These are phyloP conservation scores for Lupinus albus DNA, from an alignment of 306 rosid species.

Conservation along the genomic window DNA sequence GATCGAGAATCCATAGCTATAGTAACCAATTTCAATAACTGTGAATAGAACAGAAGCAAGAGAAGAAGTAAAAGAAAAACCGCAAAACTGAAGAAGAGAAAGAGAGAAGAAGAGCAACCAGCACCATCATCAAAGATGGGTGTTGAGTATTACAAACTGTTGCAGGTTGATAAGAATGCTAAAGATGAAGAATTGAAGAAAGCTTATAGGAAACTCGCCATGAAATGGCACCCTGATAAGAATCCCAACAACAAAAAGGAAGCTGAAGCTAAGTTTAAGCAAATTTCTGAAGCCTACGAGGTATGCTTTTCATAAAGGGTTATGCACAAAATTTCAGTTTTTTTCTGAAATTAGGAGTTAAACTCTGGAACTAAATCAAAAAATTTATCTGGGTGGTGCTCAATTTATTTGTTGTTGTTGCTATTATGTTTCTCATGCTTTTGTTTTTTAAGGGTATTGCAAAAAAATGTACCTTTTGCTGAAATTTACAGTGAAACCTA, in stretches of 20 bases:
- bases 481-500: neutral
- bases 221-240: constrained; percentile 86
- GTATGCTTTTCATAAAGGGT: constrained; percentile 2
- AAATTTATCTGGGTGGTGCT: constrained; percentile 4
- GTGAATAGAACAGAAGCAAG: neutral
- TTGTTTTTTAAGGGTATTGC: neutral
- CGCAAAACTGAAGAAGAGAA: constrained; percentile 39
- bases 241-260: constrained; percentile 65
- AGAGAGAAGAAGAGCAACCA: constrained; percentile 37
- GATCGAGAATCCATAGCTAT: constrained; percentile 10
- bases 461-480: neutral
- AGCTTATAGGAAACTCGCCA: constrained; percentile 73
- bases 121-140: constrained; percentile 46
- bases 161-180: constrained; percentile 68
- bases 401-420: neutral
- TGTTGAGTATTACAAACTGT: constrained; percentile 57
- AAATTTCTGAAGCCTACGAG: constrained; percentile 72
- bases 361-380: neutral
- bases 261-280: constrained; percentile 74
- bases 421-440: neutral
- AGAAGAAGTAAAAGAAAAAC: constrained; percentile 1
- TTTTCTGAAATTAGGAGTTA: neutral
- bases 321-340: neutral
- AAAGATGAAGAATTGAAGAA: constrained; percentile 72
- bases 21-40: neutral